Evolutionary conservation across 2,329 filamentous ascomycete genomes (phyloP), one percentile per base, ranked within the genome.

Genomic region (Penicillium sp.): DNA sequence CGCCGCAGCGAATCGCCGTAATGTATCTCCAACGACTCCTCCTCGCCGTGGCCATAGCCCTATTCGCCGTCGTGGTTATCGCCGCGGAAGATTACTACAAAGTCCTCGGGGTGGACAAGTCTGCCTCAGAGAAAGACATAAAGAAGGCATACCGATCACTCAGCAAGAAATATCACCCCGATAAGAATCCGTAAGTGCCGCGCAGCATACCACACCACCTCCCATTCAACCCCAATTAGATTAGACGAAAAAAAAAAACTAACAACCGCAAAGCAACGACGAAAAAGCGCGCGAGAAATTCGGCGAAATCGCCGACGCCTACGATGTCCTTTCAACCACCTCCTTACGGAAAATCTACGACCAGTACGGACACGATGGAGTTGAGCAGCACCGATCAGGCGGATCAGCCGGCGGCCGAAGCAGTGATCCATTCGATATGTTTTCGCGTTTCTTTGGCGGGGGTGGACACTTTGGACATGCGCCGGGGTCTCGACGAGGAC

Each of bases 381-480:
- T 97, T 44, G 85, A 94, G 67, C 87, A 94, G 68, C 90, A 89
- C 64, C 83, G 90, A 66, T 85, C 89, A 65, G 88, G 90, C 39
- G 84, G 84, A 43, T 81, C 82, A 8, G 81, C 80, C 36, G 78
- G 76, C 7, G 76, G 78, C 24, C 68, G 70, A 5, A 75, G 84
- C 52, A 87, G 93, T 70, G 92, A 99, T 68, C 92, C 94, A 17
- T 97, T 97, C 69, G 94, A 99, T 72, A 80, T 99, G 34, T 99
- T 99, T 80, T 91, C 87, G 48, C 88, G 91, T 61, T 97, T 99
- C 83, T 99, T 99, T 69, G 94, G 94, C 57, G 93, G 93, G 18
- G 88, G 84, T 30, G 91, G 91, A 8, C 90, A 94, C 73, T 95
- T 90, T 58, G 88, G 88, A 13, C 77, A 88, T 63, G 84, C 86